Conservation (phyloP, 1,284 basidiomycete genomes). For the Fomitopsis schrenkii region DNA sequence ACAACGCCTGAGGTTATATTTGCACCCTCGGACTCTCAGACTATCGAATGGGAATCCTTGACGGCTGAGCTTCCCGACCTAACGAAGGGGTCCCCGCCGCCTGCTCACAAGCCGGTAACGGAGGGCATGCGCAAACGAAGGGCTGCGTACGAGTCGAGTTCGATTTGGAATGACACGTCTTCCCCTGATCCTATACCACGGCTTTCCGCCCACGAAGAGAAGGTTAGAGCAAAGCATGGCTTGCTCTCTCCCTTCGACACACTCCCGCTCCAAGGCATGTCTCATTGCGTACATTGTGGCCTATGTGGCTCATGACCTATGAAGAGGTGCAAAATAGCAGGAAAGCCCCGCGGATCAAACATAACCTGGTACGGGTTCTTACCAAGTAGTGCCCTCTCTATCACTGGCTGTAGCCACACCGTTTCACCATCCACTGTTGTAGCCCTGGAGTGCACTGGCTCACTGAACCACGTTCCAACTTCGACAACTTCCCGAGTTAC, state of each 20-base stretch:
- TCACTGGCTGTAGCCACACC: neutral
- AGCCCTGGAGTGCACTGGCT: slow-evolving; percentile 94
- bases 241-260: neutral
- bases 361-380: slow-evolving; percentile 79
- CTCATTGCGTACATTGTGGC: neutral
- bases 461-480: slow-evolving; percentile 80
- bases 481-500: slow-evolving; percentile 82
- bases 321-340: neutral
- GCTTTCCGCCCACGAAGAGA: neutral
- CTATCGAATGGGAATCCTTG: too few species aligned
- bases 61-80: too few species aligned
- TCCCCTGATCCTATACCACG: too few species aligned
- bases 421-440: neutral
- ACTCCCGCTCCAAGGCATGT: slow-evolving; percentile 9
- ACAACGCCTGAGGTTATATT: neutral
- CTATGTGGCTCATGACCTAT: neutral
- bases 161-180: too few species aligned
- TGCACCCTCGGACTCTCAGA: too few species aligned
- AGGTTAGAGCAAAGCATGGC: neutral
- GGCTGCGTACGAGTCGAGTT: too few species aligned
- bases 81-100: too few species aligned
- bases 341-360: slow-evolving; percentile 60
- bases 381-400: slow-evolving; percentile 64
- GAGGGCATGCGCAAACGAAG: too few species aligned
- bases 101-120: too few species aligned